These are phyloP conservation scores for Pyracantha coccinea DNA, from an alignment of 331 rosid genomes.

Conservation along the genomic window DNA sequence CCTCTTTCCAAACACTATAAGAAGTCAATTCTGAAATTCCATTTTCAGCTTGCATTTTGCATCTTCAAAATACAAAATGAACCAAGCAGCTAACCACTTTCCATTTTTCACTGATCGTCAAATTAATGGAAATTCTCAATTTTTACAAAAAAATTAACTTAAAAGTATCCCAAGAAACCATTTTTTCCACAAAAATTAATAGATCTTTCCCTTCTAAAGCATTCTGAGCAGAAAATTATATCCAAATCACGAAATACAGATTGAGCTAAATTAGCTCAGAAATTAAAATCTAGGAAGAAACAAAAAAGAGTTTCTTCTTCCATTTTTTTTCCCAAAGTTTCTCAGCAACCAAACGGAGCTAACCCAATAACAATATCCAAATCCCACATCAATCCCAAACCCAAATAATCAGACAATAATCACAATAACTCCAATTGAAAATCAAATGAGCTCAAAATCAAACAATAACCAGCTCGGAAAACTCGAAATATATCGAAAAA, in stretches of 20 bases:
- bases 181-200: background rate
- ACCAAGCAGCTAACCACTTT: background rate
- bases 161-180: background rate
- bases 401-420: background rate
- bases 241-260: background rate
- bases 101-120: background rate
- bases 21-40: background rate
- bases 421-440: background rate
- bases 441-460: background rate
- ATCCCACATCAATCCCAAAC: conserved; percentile 1
- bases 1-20: background rate
- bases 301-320: too few species aligned
- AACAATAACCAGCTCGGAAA: conserved; percentile 13
- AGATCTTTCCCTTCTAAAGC: background rate
- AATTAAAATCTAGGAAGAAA: background rate
- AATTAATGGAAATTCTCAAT: background rate
- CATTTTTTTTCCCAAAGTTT: background rate
- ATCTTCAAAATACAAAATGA: background rate
- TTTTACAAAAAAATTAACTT: background rate
- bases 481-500: background rate
- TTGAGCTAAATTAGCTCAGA: background rate
- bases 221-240: background rate
- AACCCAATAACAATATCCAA: background rate
- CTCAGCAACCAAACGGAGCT: background rate
- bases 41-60: background rate